Evolutionary conservation across 805 yeast genomes (phyloP).

Genomic region (Yarrowia sp.): DNA sequence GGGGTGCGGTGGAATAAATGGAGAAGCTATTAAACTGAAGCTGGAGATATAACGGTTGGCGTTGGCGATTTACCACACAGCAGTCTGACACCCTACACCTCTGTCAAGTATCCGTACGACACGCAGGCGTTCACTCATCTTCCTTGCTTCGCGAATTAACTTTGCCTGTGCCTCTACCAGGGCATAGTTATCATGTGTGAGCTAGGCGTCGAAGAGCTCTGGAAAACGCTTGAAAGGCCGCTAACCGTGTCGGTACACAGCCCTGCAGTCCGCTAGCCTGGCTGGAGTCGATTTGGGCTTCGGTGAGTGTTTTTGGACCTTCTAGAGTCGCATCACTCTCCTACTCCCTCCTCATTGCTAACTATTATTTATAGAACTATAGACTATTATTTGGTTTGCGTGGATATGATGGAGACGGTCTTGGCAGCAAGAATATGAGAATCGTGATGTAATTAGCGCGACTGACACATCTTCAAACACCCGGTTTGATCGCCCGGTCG

Average conservation of each 20-base stretch:
- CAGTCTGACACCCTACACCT: too few species aligned
- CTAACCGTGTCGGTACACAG: neutral
- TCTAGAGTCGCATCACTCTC: too few species aligned
- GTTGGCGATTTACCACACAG: too few species aligned
- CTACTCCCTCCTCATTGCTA: neutral
- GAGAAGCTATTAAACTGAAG: too few species aligned
- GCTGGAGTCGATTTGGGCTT: too few species aligned
- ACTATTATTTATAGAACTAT: neutral
- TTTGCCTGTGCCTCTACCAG: slow-evolving; percentile 1
- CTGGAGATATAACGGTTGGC: too few species aligned
- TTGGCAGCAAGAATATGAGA: neutral
- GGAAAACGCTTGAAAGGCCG: neutral
- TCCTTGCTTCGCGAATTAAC: slow-evolving; percentile 3
- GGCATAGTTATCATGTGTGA: slow-evolving; percentile 6
- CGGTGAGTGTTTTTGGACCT: too few species aligned
- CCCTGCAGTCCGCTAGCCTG: neutral
- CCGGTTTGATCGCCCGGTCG: neutral
- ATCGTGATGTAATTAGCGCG: too few species aligned
- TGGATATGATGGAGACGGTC: neutral
- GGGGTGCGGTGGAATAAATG: neutral
- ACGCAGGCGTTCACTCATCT: neutral
- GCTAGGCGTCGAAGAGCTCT: neutral
- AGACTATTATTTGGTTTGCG: neutral
- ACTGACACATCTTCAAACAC: neutral
- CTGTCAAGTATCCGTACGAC: too few species aligned